Percentiles rank a stretch among this genome's conserved stretches.
These are phyloP conservation scores for Diaporthe eres DNA, from an alignment of 2,329 filamentous ascomycete species.

Conservation along the genomic window DNA sequence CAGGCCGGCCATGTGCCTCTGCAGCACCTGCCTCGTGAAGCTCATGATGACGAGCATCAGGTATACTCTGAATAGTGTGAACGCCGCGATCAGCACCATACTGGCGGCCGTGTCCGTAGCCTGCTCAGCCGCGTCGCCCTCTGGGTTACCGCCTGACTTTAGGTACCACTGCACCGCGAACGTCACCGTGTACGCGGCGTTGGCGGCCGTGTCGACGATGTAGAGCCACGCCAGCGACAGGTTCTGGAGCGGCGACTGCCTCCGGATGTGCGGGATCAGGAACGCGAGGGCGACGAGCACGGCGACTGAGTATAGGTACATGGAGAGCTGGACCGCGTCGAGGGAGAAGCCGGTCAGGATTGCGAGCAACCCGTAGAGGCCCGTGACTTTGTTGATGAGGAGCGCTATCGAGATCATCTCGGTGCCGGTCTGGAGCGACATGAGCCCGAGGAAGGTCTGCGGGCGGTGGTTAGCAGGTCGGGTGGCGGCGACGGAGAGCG, in stretches of 20 bases:
- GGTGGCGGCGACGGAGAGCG: neutral
- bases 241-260: conserved; percentile 83
- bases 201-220: conserved; percentile 84
- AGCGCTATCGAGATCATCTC: conserved; percentile 87
- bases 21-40: conserved; percentile 83
- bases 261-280: conserved; percentile 84
- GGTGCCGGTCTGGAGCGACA: conserved; percentile 88
- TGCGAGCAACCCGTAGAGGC: conserved; percentile 90
- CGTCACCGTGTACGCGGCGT: conserved; percentile 83
- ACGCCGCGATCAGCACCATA: conserved; percentile 79
- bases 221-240: conserved; percentile 89
- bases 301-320: conserved; percentile 89
- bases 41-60: conserved; percentile 88
- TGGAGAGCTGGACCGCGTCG: conserved; percentile 86
- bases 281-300: conserved; percentile 77
- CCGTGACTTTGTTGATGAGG: conserved; percentile 92
- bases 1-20: conserved; percentile 72
- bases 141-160: conserved; percentile 55
- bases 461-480: neutral
- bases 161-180: conserved; percentile 92
- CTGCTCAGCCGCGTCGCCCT: conserved; percentile 44
- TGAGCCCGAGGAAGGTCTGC: conserved; percentile 87
- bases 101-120: conserved; percentile 78
- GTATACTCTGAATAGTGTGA: conserved; percentile 85
- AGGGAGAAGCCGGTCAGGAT: conserved; percentile 89